Base-by-base conservation (phyloP, 2,329 filamentous ascomycete species). In the Ceratocystis variospora region DNA sequence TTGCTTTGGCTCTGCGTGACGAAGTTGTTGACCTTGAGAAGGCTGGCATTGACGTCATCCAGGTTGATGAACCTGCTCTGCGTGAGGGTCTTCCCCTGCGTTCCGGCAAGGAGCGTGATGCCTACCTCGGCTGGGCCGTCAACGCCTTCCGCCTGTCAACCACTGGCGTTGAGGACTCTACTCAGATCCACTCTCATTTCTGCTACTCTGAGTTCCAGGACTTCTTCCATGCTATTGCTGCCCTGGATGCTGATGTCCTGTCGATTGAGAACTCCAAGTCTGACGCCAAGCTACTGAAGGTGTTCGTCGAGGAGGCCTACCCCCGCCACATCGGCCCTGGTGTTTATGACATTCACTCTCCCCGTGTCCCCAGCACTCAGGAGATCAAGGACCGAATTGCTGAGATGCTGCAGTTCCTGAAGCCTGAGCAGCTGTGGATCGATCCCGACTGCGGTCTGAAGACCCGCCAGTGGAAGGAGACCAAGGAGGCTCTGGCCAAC, bases 151-250 rank as follows among this genome's bases (percentile, higher is more conserved):
- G 90, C 77, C 90, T 99, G 72, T 87, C 93, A 71, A 95, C 92
- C 73, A 87, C 91, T 69, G 94, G 91, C 77, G 93, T 99, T 69
- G 81, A 91, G 80, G 90, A 99, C 79, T 89, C 88, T 68, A 99
- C 94, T 72, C 94, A 99, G 85, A 96, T 99, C 78, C 94, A 99
- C 88, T 96, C 92, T 70, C 94, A 99, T 84, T 99, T 99, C 89
- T 99, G 94, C 80, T 99, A 99, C 87, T 97, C 94, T 64, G 94
- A 99, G 85, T 99, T 99, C 90, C 94, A 99, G 82, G 94, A 99
- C 84, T 99, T 99, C 86, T 99, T 99, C 91, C 90, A 97, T 81
- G 94, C 94, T 80, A 99, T 99, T 73, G 90, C 94, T 71, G 93
- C 94, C 69, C 88, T 99, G 71, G 94, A 99, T 77, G 93, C 94